Evolutionary conservation across 1,139 yeast species (phyloP).

Genomic region (Pichia sp.): DNA sequence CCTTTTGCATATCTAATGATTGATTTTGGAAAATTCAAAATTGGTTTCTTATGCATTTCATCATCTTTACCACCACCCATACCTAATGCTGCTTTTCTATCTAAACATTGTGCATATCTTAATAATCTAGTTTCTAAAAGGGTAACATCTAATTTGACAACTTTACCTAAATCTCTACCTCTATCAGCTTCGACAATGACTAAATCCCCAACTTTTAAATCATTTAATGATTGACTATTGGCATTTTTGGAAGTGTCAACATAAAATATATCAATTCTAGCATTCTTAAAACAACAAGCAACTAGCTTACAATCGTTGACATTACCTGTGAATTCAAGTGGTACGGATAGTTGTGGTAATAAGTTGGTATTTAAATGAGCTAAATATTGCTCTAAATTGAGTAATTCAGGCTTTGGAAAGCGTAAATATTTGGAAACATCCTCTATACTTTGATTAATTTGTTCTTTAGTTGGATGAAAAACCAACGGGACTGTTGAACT

Average conservation of each 20-base stretch:
- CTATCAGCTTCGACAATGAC: constrained; percentile 98
- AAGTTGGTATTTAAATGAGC: constrained; percentile 19
- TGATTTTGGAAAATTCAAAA: constrained; percentile 63
- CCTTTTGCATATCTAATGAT: constrained; percentile 63
- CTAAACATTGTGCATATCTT: constrained; percentile 49
- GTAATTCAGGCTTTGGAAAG: constrained; percentile 20
- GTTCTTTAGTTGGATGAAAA: constrained; percentile 7
- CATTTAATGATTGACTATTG: constrained; percentile 40
- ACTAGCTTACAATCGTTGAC: constrained; percentile 36
- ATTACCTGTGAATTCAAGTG: constrained; percentile 14
- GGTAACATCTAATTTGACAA: constrained; percentile 59
- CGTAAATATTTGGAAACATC: constrained; percentile 21
- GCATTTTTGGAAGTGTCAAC: constrained; percentile 32
- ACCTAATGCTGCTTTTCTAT: constrained; percentile 48
- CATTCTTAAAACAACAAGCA: constrained; percentile 79
- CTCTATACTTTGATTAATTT: constrained; percentile 2
- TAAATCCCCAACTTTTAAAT: constrained; percentile 61
- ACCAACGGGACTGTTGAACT: not conserved
- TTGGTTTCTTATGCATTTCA: constrained; percentile 31
- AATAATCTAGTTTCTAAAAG: constrained; percentile 54
- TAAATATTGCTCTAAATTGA: constrained; percentile 21
- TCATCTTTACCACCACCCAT: constrained; percentile 28
- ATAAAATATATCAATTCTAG: constrained; percentile 77
- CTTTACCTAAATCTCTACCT: constrained; percentile 83
- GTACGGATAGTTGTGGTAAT: constrained; percentile 27